Conservation (phyloP, 2,329 filamentous ascomycete genomes). For the Ophiocordyceps unilateralis region DNA sequence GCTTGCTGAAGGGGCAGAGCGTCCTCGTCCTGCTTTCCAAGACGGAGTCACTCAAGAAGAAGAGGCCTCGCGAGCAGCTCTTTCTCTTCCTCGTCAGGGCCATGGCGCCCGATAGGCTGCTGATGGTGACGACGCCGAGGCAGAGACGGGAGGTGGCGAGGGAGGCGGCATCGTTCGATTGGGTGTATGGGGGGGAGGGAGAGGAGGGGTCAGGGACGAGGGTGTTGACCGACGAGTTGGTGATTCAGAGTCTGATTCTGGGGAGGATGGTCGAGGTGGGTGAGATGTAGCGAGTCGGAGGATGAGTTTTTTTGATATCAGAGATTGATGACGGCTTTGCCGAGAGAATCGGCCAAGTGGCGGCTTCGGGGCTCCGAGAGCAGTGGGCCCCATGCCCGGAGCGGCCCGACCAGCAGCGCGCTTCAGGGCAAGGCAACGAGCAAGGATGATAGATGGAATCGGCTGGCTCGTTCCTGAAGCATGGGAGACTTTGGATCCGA, state of each 20-base stretch:
- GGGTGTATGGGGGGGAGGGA: slow-evolving; percentile 60
- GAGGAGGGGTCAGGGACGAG: slow-evolving; percentile 18
- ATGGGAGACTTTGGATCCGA: too few relatives aligned
- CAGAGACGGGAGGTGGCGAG: slow-evolving; percentile 31
- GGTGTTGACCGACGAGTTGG: slow-evolving; percentile 67
- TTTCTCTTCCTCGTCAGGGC: slow-evolving; percentile 71
- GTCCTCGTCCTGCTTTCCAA: slow-evolving; percentile 52
- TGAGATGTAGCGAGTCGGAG: too few relatives aligned
- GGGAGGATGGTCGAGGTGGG: slow-evolving; percentile 56
- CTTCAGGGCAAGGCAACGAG: too few relatives aligned
- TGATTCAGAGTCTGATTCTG: slow-evolving; percentile 83
- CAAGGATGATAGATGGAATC: too few relatives aligned
- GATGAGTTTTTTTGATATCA: background rate
- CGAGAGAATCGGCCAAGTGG: too few relatives aligned
- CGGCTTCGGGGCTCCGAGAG: too few relatives aligned
- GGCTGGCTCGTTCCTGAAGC: too few relatives aligned
- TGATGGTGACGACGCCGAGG: slow-evolving; percentile 32
- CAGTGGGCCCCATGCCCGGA: too few relatives aligned
- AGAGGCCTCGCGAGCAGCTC: slow-evolving; percentile 34
- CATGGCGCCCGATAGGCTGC: slow-evolving; percentile 19
- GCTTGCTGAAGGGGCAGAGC: slow-evolving; percentile 43
- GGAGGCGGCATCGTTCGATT: slow-evolving; percentile 40
- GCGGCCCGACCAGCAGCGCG: too few relatives aligned
- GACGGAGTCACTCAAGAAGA: slow-evolving; percentile 40
- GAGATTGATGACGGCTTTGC: too few relatives aligned